Evolutionary conservation across 164 flowering plant genomes (phyloP).

Genomic region (Vitis amurensis): DNA sequence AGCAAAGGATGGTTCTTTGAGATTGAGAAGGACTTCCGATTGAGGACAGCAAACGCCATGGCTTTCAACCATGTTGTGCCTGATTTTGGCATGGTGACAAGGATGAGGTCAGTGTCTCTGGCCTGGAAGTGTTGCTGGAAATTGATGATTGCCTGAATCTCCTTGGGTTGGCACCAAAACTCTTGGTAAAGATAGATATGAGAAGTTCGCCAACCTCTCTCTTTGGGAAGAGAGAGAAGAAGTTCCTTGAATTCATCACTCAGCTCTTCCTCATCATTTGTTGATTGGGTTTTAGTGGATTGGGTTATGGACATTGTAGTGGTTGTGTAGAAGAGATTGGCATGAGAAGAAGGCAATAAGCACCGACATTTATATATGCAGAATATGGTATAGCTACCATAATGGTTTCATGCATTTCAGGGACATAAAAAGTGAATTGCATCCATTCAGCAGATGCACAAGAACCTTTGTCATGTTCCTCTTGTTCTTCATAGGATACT

Average conservation of each 20-base stretch:
- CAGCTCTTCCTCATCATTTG: neutral
- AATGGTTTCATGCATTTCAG: no score
- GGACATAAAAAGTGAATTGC: no score
- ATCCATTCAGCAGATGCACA: no score
- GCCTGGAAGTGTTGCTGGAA: slow-evolving; percentile 25
- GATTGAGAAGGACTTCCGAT: neutral
- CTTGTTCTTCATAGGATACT: no score
- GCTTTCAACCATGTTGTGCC: slow-evolving; percentile 46
- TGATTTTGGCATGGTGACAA: slow-evolving; percentile 31
- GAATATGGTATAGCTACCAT: no score
- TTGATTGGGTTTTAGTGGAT: no score
- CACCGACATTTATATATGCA: no score
- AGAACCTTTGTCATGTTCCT: no score
- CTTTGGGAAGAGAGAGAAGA: slow-evolving; percentile 27
- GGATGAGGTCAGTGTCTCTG: slow-evolving; percentile 15
- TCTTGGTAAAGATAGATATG: slow-evolving; percentile 24
- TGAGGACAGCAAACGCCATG: slow-evolving; percentile 18
- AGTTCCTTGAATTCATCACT: slow-evolving; percentile 14
- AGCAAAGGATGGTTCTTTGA: slow-evolving; percentile 18
- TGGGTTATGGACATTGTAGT: no score
- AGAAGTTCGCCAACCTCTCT: slow-evolving; percentile 25
- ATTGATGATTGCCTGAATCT: slow-evolving; percentile 22
- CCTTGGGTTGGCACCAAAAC: slow-evolving; percentile 31
- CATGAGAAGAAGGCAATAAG: no score
- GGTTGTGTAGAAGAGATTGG: no score